These are phyloP conservation scores for Saccharomycopsis capsularis DNA, from an alignment of 805 yeast species.

Conservation along the genomic window DNA sequence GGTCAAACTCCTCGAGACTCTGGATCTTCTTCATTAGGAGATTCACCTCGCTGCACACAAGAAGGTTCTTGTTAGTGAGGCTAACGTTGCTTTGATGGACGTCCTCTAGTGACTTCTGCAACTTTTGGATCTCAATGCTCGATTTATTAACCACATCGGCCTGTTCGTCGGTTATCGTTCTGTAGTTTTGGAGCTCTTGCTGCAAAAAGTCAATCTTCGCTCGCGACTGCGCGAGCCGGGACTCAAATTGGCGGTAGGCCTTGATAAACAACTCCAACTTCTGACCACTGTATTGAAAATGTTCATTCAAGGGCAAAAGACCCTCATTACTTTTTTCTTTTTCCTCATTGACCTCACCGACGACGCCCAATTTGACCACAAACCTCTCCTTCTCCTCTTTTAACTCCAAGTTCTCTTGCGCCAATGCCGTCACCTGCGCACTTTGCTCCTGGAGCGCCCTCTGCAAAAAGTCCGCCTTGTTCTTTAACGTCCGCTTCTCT, in stretches of 20 bases:
- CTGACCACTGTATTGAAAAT: background rate
- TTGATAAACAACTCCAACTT: background rate
- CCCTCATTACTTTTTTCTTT: background rate
- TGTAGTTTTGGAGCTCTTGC: constrained; percentile 27
- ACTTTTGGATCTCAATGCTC: constrained; percentile 21
- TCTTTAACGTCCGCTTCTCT: constrained; percentile 40
- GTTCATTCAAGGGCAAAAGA: background rate
- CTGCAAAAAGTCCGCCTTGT: background rate
- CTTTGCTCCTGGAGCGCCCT: background rate
- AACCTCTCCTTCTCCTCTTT: constrained; percentile 28
- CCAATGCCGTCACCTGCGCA: constrained; percentile 35
- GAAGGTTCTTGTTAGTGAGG: constrained; percentile 42
- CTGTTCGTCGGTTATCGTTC: constrained; percentile 25
- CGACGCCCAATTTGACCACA: constrained; percentile 1
- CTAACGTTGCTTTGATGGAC: constrained; percentile 24
- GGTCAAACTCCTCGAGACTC: constrained; percentile 20
- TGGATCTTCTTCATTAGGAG: constrained; percentile 51
- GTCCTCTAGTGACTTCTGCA: background rate
- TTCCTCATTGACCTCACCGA: background rate
- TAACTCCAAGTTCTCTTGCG: constrained; percentile 43
- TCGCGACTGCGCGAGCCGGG: constrained; percentile 9
- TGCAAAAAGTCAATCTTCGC: constrained; percentile 34
- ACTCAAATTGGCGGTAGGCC: background rate
- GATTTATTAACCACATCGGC: constrained; percentile 27
- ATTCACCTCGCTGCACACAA: constrained; percentile 51